phyloP scores from a whole-genome alignment of 2,329 filamentous ascomycete genomes.

The Phialophora tarda region DNA sequence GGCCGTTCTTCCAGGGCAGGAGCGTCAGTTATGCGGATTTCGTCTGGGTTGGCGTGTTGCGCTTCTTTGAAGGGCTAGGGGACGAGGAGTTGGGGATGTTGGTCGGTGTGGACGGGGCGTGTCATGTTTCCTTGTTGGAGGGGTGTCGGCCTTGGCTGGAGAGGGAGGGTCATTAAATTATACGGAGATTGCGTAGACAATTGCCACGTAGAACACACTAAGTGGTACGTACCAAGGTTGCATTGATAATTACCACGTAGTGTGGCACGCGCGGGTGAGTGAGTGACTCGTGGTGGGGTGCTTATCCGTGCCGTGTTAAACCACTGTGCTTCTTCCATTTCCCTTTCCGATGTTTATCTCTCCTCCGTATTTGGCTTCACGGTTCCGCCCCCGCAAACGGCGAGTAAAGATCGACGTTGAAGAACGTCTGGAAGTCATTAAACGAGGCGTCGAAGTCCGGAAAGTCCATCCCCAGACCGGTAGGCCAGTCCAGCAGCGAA shows the following conservation, averaged over 20 bases:
- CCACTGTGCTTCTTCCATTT: not conserved
- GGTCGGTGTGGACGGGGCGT: not conserved
- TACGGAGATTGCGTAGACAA: too few species aligned
- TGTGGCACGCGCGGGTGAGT: too few species aligned
- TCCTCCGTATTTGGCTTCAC: not conserved
- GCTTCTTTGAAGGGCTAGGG: conserved; percentile 5
- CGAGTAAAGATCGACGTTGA: not conserved
- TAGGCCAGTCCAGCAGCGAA: not conserved
- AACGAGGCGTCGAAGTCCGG: not conserved
- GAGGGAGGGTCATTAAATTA: not conserved
- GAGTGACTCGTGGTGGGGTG: not conserved
- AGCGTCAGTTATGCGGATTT: conserved; percentile 6
- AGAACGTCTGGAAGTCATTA: conserved; percentile 3
- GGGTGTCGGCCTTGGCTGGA: conserved; percentile 15
- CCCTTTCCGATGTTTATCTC: not conserved
- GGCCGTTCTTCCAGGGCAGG: conserved; percentile 3
- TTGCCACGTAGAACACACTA: too few species aligned
- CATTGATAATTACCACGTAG: too few species aligned
- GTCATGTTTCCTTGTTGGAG: conserved; percentile 6
- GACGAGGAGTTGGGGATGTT: not conserved
- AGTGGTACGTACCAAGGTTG: too few species aligned
- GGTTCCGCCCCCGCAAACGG: not conserved
- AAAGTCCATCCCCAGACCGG: not conserved
- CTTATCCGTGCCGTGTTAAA: not conserved
- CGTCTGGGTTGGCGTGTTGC: conserved; percentile 7